Percentiles rank a stretch among this genome's conserved stretches.
phyloP scores from a whole-genome alignment of 805 yeast genomes.

The Ogataea ganodermae region DNA sequence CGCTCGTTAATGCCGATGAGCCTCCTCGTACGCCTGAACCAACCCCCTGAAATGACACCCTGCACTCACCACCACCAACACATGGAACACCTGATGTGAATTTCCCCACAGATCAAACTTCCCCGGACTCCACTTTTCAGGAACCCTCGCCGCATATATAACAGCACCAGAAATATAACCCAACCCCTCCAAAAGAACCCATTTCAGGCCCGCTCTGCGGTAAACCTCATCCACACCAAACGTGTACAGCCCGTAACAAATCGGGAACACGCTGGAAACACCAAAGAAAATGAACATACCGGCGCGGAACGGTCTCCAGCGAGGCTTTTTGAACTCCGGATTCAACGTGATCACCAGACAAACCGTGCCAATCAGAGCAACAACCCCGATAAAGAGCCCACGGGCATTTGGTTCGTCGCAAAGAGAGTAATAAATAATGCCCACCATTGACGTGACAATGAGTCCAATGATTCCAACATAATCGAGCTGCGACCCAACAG shows the following conservation, averaged over 20 bases:
- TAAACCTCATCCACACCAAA: slow-evolving; percentile 54
- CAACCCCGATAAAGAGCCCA: slow-evolving; percentile 43
- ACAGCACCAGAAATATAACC: slow-evolving; percentile 79
- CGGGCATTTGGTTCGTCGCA: slow-evolving; percentile 45
- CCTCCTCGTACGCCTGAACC: slow-evolving; percentile 52
- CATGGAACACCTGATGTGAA: slow-evolving; percentile 84
- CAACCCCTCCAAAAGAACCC: slow-evolving; percentile 69
- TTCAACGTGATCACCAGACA: slow-evolving; percentile 67
- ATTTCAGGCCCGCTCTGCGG: slow-evolving; percentile 54
- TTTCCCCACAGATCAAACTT: slow-evolving; percentile 70
- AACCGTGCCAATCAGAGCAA: slow-evolving; percentile 54
- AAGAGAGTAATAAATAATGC: slow-evolving; percentile 41
- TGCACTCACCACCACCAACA: slow-evolving; percentile 76
- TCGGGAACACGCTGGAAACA: slow-evolving; percentile 71
- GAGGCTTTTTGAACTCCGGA: slow-evolving; percentile 65
- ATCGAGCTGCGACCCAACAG: slow-evolving; percentile 52
- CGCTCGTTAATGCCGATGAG: slow-evolving; percentile 37
- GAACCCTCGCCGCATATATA: slow-evolving; percentile 75
- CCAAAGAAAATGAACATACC: slow-evolving; percentile 80
- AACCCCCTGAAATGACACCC: slow-evolving; percentile 70
- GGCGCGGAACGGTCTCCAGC: slow-evolving; percentile 78
- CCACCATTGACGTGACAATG: slow-evolving; percentile 49
- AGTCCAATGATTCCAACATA: slow-evolving; percentile 56
- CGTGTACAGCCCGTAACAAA: slow-evolving; percentile 49
- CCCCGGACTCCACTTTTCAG: slow-evolving; percentile 71